Evolutionary conservation across 169 alveolate genomes (phyloP), one percentile per base, ranked within the genome.

Genomic region (Eimeria falciformis): DNA sequence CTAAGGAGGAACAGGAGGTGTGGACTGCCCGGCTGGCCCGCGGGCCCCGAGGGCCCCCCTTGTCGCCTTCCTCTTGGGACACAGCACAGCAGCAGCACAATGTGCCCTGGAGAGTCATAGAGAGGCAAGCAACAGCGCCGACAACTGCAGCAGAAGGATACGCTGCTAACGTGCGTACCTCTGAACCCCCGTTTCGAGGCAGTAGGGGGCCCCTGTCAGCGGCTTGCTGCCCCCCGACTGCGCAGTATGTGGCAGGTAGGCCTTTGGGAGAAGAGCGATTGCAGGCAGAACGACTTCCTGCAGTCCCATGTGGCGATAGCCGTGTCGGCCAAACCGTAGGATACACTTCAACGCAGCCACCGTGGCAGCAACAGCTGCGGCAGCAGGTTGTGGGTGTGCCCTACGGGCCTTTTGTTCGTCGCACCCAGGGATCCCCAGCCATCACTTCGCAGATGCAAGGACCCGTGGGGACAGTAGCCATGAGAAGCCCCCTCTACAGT

Each of bases 1-100:
- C 89, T 14, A 81, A 43, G 89, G 55, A 81, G 40, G 89, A 81
- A 33, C 89, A 81, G 75, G 89, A 81, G 37, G 75, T 46, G 53
- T 81, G 89, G 89, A 55, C 77, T 18, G 68, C 56, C 18, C 75
- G 89, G n/a, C n/a, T 81, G 55, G 75, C 73, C 17, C 25, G 37
- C 75, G 25, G 89, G 40, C 23, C 29, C 18, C 55, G 75, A 47
- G 33, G 75, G 18, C 37, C 89, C 45, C 75, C 77, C 43, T 43
- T 55, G 56, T 40, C 37, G 46, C 33, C 89, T 25, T 37, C 89
- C 45, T 50, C 77, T 27, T 29, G 21, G 58, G 89, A 81, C 33
- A 33, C 89, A 55, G 43, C 75, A 6, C 77, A 55, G 55, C 77
- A 37, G 4, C 89, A 50, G 40, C 62, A 14, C 7, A 33, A 45